phyloP scores from a whole-genome alignment of 345 rosid genomes.

The Euphorbia tirucalli region DNA sequence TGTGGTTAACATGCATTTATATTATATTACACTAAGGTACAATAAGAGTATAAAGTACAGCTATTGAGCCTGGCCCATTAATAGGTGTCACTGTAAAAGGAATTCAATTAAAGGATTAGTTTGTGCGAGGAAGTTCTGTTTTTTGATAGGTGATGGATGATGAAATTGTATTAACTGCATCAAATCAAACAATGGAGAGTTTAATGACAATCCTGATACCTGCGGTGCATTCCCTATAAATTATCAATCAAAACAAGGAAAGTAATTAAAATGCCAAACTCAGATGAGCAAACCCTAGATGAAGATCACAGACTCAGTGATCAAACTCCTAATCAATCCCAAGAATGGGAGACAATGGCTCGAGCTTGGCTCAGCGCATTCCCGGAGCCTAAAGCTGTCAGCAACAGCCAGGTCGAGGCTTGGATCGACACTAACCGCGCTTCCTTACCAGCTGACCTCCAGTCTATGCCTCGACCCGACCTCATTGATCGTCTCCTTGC shows the following conservation, averaged over 20 bases:
- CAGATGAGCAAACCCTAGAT: conserved; percentile 19
- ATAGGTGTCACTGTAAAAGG: too few species aligned
- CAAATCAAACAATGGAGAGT: too few species aligned
- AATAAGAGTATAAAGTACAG: too few species aligned
- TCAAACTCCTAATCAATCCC: conserved; percentile 48
- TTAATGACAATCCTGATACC: too few species aligned
- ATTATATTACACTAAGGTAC: too few species aligned
- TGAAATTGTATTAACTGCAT: too few species aligned
- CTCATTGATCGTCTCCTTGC: conserved; percentile 80
- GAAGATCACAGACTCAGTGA: conserved; percentile 15
- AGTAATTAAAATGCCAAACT: conserved; percentile 14
- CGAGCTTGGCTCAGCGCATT: conserved; percentile 80
- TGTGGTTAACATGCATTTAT: background rate
- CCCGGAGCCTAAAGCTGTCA: conserved; percentile 77
- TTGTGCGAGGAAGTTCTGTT: too few species aligned
- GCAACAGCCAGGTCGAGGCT: conserved; percentile 60
- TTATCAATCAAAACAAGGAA: too few species aligned
- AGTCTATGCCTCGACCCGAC: conserved; percentile 71
- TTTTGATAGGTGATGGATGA: too few species aligned
- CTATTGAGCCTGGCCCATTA: too few species aligned
- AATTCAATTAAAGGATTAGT: too few species aligned
- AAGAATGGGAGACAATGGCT: conserved; percentile 94
- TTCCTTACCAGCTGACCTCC: conserved; percentile 69
- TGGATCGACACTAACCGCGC: conserved; percentile 77
- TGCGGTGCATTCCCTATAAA: too few species aligned